Conservation (phyloP, 2,329 filamentous ascomycete genomes). For the Colletotrichum eleusines region DNA sequence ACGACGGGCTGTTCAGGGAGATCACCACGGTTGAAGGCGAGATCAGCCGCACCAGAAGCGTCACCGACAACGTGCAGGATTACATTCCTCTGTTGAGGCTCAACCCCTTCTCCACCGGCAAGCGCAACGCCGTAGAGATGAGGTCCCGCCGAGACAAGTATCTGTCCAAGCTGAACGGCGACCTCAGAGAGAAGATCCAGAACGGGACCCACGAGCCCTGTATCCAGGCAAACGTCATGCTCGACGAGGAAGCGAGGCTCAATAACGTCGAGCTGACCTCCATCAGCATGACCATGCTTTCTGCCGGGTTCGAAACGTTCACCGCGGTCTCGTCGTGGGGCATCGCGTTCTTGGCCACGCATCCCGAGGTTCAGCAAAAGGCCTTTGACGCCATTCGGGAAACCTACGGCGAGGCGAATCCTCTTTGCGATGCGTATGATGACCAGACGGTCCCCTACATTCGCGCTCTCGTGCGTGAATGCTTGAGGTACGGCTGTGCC, state of each 20-base stretch:
- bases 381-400: constrained; percentile 52
- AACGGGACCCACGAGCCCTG: constrained; percentile 74
- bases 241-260: constrained; percentile 66
- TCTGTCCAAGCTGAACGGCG: constrained; percentile 41
- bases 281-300: constrained; percentile 74
- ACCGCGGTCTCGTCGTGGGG: constrained; percentile 48
- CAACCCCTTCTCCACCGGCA: constrained; percentile 34
- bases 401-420: constrained; percentile 78
- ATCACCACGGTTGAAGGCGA: constrained; percentile 45
- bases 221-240: constrained; percentile 74
- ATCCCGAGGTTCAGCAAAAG: constrained; percentile 47
- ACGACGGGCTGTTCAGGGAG: constrained; percentile 42
- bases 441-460: constrained; percentile 84
- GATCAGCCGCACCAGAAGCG: constrained; percentile 43
- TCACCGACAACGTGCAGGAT: constrained; percentile 44
- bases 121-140: constrained; percentile 41
- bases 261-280: constrained; percentile 70
- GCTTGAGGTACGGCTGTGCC: constrained; percentile 56
- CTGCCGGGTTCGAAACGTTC: constrained; percentile 52
- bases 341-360: constrained; percentile 46
- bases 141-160: constrained; percentile 43
- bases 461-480: constrained; percentile 82
- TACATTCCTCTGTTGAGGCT: constrained; percentile 44
- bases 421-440: constrained; percentile 78
- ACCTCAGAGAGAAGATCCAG: constrained; percentile 42